phyloP scores from a whole-genome alignment of 1,139 yeast species.

The Kodamaea sp. region DNA sequence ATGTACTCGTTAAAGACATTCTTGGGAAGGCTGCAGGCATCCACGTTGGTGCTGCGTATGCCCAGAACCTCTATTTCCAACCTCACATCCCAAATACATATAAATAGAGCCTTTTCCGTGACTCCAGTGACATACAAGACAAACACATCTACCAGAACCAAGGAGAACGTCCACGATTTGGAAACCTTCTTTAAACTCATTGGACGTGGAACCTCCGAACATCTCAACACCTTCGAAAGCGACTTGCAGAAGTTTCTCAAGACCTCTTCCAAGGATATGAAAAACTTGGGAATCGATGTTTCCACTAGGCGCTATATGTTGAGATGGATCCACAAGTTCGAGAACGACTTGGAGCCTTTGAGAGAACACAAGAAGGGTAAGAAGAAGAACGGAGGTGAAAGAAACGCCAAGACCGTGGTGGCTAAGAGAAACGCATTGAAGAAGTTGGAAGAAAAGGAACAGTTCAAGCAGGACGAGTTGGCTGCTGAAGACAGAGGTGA shows the following conservation, averaged over 20 bases:
- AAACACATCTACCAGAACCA: slow-evolving; percentile 45
- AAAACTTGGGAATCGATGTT: slow-evolving; percentile 78
- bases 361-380: slow-evolving; percentile 62
- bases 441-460: slow-evolving; percentile 44
- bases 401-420: slow-evolving; percentile 67
- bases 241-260: slow-evolving; percentile 69
- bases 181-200: slow-evolving; percentile 68
- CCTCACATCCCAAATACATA: not conserved
- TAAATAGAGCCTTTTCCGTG: slow-evolving; percentile 16
- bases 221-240: slow-evolving; percentile 67
- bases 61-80: not conserved
- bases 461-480: slow-evolving; percentile 23
- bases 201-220: slow-evolving; percentile 74
- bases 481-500: slow-evolving; percentile 24
- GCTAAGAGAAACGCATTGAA: slow-evolving; percentile 72
- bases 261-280: slow-evolving; percentile 58
- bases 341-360: slow-evolving; percentile 59
- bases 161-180: slow-evolving; percentile 69
- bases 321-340: slow-evolving; percentile 49
- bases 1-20: slow-evolving; percentile 6
- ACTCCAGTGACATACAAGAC: slow-evolving; percentile 24
- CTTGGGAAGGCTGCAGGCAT: not conserved
- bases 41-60: not conserved
- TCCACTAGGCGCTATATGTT: slow-evolving; percentile 68
- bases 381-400: slow-evolving; percentile 89